phyloP scores from a whole-genome alignment of 2,329 filamentous ascomycete genomes.

The Aspergillus aculeatus region DNA sequence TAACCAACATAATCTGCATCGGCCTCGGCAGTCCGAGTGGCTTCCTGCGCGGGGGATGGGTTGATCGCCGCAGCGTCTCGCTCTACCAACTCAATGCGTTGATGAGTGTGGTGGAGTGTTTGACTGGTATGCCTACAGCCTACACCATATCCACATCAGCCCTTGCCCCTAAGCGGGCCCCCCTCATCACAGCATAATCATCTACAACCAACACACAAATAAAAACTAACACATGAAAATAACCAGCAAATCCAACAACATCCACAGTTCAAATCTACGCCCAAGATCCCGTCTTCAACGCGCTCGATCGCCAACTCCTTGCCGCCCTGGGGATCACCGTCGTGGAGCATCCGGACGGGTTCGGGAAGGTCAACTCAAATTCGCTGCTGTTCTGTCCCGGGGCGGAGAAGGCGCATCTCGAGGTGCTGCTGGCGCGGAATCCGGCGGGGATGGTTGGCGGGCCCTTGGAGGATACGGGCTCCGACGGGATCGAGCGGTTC shows the following conservation, averaged over 20 bases:
- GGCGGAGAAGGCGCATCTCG: conserved; percentile 52
- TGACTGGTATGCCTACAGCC: conserved; percentile 16
- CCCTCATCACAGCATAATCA: too few species aligned
- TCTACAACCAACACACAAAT: too few species aligned
- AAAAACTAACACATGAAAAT: not conserved
- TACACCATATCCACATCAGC: not conserved
- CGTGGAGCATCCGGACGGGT: conserved; percentile 52
- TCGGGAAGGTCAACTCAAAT: conserved; percentile 47
- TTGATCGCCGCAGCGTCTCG: conserved; percentile 41
- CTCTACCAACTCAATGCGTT: conserved; percentile 44
- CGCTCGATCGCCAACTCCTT: conserved; percentile 41
- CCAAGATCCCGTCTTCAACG: conserved; percentile 53
- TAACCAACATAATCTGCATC: conserved; percentile 31
- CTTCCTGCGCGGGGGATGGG: conserved; percentile 43
- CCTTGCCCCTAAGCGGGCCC: not conserved
- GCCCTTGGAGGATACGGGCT: conserved; percentile 35
- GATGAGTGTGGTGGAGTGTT: conserved; percentile 26
- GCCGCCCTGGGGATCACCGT: conserved; percentile 36
- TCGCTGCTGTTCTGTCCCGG: conserved; percentile 65
- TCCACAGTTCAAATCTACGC: conserved; percentile 48
- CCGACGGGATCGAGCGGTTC: conserved; percentile 24
- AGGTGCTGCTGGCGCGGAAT: conserved; percentile 47
- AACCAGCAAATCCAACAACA: not conserved
- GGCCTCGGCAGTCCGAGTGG: conserved; percentile 44
- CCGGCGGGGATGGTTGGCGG: conserved; percentile 61